Evolutionary conservation across 306 rosid species (phyloP), one percentile per base, ranked within the genome.

Genomic region (Hippophae gyantsensis): DNA sequence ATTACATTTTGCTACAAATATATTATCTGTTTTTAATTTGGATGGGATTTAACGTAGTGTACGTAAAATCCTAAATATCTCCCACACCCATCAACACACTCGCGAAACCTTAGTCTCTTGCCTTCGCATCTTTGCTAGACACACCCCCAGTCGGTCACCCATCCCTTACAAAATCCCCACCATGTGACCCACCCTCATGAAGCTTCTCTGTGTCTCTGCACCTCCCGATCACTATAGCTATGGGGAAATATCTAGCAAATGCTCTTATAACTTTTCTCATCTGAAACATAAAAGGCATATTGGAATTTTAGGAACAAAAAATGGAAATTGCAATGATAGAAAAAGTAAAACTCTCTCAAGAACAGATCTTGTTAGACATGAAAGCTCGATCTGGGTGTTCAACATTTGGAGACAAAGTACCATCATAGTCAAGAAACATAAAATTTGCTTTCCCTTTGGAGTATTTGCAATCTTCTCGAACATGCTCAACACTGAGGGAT

Each of bases 381-480:
- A 81, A 83, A 50, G 98, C 98, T 71, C 68, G 69, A 66, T 92
- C 98, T 4, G 98, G 98, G 69, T 92, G 85, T 48, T 85, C 61
- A 38, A 92, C 98, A 54, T 87, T 92, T 1, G 89, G 98, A 7
- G 98, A 85, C 13, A 92, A 96, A 47, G 98, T 92, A 13, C 98
- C 98, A 69, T 92, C 98, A 3, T 92, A 92, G 76, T 92, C 98
- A 41, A 92, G 84, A 72, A 92, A 92, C 75, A 85, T 60, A 12
- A 85, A n/a, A 87, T 75, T 57, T 85, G 75, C 48, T 87, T 92
- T 13, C 95, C 93, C 72, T 70, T 76, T 1, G 89, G 60, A 54
- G 69, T 80, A 2, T 63, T 64, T 42, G 65, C 61, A 42, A 92
- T 85, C 76, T 80, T 62, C 47, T 78, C 93, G 65, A 92, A 85